phyloP scores from a whole-genome alignment of 345 rosid species.

The Gossypium mustelinum region DNA sequence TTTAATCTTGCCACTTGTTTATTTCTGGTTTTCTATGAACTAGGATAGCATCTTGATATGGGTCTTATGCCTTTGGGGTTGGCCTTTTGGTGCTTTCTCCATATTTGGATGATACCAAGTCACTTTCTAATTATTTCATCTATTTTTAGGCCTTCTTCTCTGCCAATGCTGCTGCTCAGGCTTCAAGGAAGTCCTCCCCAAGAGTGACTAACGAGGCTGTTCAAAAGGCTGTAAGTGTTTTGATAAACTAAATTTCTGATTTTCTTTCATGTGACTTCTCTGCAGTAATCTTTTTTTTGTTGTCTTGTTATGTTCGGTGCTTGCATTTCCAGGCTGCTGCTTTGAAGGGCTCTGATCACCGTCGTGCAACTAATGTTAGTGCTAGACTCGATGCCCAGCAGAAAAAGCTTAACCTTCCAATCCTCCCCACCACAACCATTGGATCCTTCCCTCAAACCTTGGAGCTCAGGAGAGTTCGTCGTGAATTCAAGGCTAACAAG shows the following conservation, averaged over 20 bases:
- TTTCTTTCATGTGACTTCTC: neutral
- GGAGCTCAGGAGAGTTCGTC: conserved; percentile 97
- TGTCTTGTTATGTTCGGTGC: conserved; percentile 7
- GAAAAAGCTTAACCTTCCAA: conserved; percentile 92
- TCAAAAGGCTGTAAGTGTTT: conserved; percentile 83
- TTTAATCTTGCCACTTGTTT: neutral
- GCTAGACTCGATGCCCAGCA: conserved; percentile 93
- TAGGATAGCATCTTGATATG: neutral
- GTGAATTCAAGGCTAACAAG: conserved; percentile 98
- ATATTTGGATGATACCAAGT: neutral
- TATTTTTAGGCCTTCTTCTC: conserved; percentile 64
- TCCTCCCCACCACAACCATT: conserved; percentile 95
- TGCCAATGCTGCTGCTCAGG: conserved; percentile 74
- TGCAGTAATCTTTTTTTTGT: neutral
- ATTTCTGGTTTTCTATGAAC: neutral
- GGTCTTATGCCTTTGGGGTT: neutral
- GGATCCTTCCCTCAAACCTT: conserved; percentile 96
- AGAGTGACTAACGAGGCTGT: conserved; percentile 91
- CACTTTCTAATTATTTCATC: conserved; percentile 12
- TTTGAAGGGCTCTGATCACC: conserved; percentile 89
- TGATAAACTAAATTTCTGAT: conserved; percentile 1
- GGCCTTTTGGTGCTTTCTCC: neutral
- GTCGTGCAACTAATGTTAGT: conserved; percentile 86
- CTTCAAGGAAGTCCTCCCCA: conserved; percentile 89
- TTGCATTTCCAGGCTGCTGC: conserved; percentile 75